Evolutionary conservation across 2,329 filamentous ascomycete species (phyloP).

Genomic region (Thielaviopsis cerberus): DNA sequence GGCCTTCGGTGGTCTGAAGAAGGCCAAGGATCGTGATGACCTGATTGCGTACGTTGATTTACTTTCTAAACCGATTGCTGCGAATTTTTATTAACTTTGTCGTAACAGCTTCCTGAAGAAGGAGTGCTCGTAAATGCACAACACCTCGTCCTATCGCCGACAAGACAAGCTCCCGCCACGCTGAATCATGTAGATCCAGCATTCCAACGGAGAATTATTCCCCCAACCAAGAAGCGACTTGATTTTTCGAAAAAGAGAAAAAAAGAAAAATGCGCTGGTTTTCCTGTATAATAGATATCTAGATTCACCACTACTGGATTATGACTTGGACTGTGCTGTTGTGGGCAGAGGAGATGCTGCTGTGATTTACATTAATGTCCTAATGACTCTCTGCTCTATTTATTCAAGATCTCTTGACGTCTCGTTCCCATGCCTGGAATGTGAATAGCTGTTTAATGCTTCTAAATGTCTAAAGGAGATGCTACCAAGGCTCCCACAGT

Average conservation of each 20-base stretch:
- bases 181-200: neutral
- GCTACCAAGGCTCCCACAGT: too few species aligned
- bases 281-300: conserved; percentile 13
- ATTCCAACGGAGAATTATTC: conserved; percentile 1
- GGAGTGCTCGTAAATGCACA: conserved; percentile 9
- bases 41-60: conserved; percentile 69
- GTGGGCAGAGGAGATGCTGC: neutral
- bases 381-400: neutral
- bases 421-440: too few species aligned
- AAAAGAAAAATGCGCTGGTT: conserved; percentile 1
- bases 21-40: conserved; percentile 98
- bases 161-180: neutral
- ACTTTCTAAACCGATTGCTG: neutral
- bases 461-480: too few species aligned
- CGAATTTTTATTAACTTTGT: conserved; percentile 15
- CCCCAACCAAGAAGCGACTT: neutral
- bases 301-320: conserved; percentile 11
- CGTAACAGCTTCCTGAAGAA: conserved; percentile 10
- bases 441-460: too few species aligned
- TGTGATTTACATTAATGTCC: neutral
- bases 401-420: too few species aligned
- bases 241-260: conserved; percentile 1
- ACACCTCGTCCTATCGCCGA: neutral
- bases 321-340: neutral
- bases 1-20: conserved; percentile 99